Evolutionary conservation across 2,329 filamentous ascomycete species (phyloP), one percentile per base, ranked within the genome.

Genomic region (Lasiodiplodia hormozganensis): DNA sequence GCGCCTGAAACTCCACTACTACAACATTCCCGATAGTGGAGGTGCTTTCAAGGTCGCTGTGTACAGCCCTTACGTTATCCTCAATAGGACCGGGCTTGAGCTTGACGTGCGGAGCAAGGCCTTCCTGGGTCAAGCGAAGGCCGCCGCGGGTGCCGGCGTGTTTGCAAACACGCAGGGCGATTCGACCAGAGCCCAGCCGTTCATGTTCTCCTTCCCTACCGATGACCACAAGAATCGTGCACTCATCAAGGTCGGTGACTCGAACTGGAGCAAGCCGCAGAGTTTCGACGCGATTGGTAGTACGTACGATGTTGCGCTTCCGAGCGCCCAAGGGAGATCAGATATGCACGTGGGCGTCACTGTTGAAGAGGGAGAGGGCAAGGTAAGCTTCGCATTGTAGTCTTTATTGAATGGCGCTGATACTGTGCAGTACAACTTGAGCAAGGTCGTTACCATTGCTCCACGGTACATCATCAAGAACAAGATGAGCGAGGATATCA

Each of bases 201-300:
- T 97, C 77, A 97, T 99, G 94, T 99, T 98, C 80, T 97, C 96
- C 0, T 99, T 92, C 77, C 88, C 89, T 1, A 93, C 87, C 23
- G 92, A 97, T 72, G 96, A 99, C 75, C 92, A 92, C 73, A 93
- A 93, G 73, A 99, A 99, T 78, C 89, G 96, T 72, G 94, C 93
- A 7, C 83, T 97, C 54, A 83, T 99, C 69, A 96, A 93, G 81
- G 88, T 97, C 51, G 93, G 92, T 5, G 92, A 96, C 67, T 97
- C 96, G 0, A 88, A 90, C 70, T 99, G 96, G 96, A 98, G 96
- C 82, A 97, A 96, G 77, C 93, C 95, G 0, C 95, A 98, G 78
- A 97, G 93, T 85, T 97, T 99, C 74, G 96, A 99, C 76, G 96
- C 96, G 23, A 96, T 99, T 71, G 96, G 96, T 38, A 98, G 95